Evolutionary conservation across 768 basidiomycete species (phyloP), one percentile per base, ranked within the genome.

Genomic region (Dacryopinax primogenitus): DNA sequence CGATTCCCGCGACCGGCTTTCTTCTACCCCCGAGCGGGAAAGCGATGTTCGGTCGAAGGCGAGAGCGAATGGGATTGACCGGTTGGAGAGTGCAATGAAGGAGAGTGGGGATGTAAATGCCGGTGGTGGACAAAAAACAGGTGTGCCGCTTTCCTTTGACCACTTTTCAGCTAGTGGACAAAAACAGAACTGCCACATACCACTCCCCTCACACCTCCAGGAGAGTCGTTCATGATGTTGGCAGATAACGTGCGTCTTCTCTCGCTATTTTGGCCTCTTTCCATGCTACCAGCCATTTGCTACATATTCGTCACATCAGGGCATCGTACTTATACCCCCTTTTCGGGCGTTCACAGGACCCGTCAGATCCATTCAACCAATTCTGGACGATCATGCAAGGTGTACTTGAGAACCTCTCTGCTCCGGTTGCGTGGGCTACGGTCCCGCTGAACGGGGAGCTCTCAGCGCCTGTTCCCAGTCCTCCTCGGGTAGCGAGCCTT

Each of bases 361-460:
- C 89, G 1, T 84, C 86, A 2, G 90, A 92, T 71, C 85, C 88
- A 3, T 92, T 92, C 77, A 90, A 90, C 71, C 83, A 89, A 69
- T 92, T 92, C 71, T 92, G 90, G 90, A 84, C 82, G 69, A 87
- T 88, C 62, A 86, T 91, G 78, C 88, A 92, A 74, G 88, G 85
- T 39, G 86, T 90, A 83, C 74, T 92, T 51, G 88, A 92, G 70
- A 87, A 90, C 70, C 79, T 92, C n/a, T 86, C 88, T 2, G 88
- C 90, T 70, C 82, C 82, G 2, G 84, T 88, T 9, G 90, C 90
- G 16, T 92, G 92, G 71, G 84, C 90, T 3, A 90, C 87, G 6
- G 85, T 86, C 15, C 89, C 91, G 16, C 79, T 92, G 63, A 65
- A 34, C n/a, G 39, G 44, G 2, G 34, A 45, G 18, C 11, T 37